These are phyloP conservation scores for Penicillium paneum DNA, from an alignment of 2,329 filamentous ascomycete species.

Conservation along the genomic window DNA sequence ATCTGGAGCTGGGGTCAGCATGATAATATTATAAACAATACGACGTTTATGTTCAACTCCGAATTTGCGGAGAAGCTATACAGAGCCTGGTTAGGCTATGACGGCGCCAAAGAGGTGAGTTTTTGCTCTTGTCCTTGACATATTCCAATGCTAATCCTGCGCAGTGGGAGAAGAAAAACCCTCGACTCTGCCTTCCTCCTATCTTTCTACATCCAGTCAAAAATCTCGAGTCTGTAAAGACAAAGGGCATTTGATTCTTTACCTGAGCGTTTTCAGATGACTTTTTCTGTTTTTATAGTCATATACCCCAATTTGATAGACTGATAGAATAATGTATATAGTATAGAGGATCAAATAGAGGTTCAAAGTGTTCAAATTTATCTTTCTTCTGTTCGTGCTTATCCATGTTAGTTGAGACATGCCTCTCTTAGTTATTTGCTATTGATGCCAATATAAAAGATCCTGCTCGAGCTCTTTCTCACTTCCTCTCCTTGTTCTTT, in stretches of 20 bases:
- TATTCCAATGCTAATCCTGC: not conserved
- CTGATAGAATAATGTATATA: not conserved
- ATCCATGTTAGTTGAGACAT: not conserved
- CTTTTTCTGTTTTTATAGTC: not conserved
- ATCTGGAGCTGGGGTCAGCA: conserved; percentile 10
- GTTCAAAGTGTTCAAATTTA: not conserved
- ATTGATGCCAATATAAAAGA: not conserved
- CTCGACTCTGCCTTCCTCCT: conserved; percentile 8
- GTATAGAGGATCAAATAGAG: not conserved
- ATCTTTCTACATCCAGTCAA: conserved; percentile 14
- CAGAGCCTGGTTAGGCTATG: conserved; percentile 11
- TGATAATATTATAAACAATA: conserved; percentile 10
- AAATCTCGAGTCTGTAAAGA: not conserved
- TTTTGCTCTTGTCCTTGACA: not conserved
- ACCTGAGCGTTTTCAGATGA: not conserved
- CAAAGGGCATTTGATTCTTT: not conserved
- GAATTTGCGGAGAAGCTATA: conserved; percentile 7
- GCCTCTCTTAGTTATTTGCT: not conserved
- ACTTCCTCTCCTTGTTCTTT: not conserved
- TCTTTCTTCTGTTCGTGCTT: too few relatives aligned
- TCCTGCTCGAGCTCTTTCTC: too few relatives aligned
- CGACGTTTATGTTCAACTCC: conserved; percentile 12
- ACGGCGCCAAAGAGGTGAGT: conserved; percentile 5
- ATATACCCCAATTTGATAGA: not conserved
- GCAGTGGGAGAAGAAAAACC: conserved; percentile 8